phyloP scores from a whole-genome alignment of 2,329 filamentous ascomycete genomes.

The Byssothecium circinans region DNA sequence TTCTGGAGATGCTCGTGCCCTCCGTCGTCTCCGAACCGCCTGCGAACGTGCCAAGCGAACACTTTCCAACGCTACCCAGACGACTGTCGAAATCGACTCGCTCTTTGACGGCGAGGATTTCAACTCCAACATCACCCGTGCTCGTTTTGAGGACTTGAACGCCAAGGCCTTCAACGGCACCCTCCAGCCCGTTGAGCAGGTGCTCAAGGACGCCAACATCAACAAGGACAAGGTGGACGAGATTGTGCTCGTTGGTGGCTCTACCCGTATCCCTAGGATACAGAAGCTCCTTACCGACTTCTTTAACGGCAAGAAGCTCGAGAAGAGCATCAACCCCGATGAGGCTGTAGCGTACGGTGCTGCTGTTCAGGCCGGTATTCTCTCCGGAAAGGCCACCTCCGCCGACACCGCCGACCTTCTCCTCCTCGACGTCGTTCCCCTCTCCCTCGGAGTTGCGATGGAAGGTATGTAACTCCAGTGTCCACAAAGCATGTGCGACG shows the following conservation, averaged over 20 bases:
- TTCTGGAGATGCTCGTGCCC: slow-evolving; percentile 81
- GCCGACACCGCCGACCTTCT: slow-evolving; percentile 93
- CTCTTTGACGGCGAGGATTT: slow-evolving; percentile 98
- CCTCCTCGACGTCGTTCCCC: slow-evolving; percentile 91
- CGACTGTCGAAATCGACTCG: slow-evolving; percentile 97
- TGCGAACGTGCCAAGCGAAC: slow-evolving; percentile 99
- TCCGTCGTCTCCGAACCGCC: slow-evolving; percentile 93
- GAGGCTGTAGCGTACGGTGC: slow-evolving; percentile 99
- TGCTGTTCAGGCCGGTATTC: slow-evolving; percentile 96
- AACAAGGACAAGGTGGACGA: slow-evolving; percentile 94
- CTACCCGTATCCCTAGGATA: slow-evolving; percentile 97
- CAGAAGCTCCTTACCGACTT: slow-evolving; percentile 99
- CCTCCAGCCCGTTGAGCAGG: slow-evolving; percentile 92
- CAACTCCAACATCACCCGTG: slow-evolving; percentile 95
- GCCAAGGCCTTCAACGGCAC: slow-evolving; percentile 92
- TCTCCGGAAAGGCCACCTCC: slow-evolving; percentile 95
- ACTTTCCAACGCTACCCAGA: slow-evolving; percentile 94
- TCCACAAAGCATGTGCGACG: too few relatives aligned
- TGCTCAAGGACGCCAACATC: slow-evolving; percentile 86
- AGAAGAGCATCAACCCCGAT: slow-evolving; percentile 99
- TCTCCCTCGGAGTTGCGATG: slow-evolving; percentile 98
- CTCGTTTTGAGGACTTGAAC: slow-evolving; percentile 98
- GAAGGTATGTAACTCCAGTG: slow-evolving; percentile 52
- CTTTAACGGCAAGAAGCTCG: slow-evolving; percentile 99
- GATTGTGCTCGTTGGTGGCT: slow-evolving; percentile 98